Evolutionary conservation across 805 yeast genomes (phyloP), one percentile per base, ranked within the genome.

Genomic region (Pichia sporocuriosa): DNA sequence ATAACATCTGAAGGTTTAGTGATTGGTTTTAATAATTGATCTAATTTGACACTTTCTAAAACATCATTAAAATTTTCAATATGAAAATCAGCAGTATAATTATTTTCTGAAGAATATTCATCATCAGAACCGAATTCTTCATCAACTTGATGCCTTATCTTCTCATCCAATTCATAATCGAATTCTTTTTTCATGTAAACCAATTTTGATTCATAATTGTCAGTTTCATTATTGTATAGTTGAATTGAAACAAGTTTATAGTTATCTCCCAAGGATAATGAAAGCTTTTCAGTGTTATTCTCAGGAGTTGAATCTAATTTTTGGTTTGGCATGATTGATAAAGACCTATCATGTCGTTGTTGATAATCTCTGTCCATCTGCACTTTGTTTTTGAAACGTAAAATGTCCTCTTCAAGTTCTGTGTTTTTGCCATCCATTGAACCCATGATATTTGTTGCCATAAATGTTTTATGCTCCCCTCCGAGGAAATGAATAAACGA

Each of bases 1-100:
- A 83, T 75, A 2, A 90, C 63, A 51, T 93, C 96, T 3, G 84
- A 70, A 0, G 96, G 93, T 43, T 84, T 84, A 8, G 77, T 69
- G 12, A 93, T 75, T 0, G 97, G 96, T 5, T 81, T 76, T 45
- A 93, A 64, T 16, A 88, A 67, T 33, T 79, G 66, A 23, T 72
- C 74, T 3, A 81, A 57, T 51, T 78, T 72, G 1, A 80, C 68
- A 3, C 71, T 66, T 7, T 61, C 58, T 50, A 79, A 69, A 13
- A 78, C 65, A 19, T 49, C 52, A 11, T 51, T 47, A 13, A 36
- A 27, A 13, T 37, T 35, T 7, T 36, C 25, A 2, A 29, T 40
- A n/a, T 43, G 42, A 5, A 44, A 49, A 13, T 54, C 55, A 9
- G 53, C 52, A 10, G 40, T 42, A 16, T 56, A 51, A 16, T 50